Evolutionary conservation across 805 yeast species (phyloP), one percentile per base, ranked within the genome.

Genomic region (Yarrowia sp.): DNA sequence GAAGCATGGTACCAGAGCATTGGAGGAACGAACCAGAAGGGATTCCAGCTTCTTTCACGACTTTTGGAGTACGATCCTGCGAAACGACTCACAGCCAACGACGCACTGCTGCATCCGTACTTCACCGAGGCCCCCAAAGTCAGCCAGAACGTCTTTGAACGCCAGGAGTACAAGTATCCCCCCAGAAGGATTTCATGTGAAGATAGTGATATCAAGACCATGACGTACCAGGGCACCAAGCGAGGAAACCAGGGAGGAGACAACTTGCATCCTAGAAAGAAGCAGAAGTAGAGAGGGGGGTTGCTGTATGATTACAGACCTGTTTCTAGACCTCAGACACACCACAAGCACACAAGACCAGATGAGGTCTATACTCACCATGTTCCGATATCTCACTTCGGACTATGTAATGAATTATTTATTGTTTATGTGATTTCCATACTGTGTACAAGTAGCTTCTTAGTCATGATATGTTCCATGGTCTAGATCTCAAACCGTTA

Each of bases 1-100:
- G 86, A 86, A 47, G 86, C 87, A 13, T 95, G 99, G 99, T 94
- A 89, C 76, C 90, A 88, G 70, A 82, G 91, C 1, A 86, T 90
- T 36, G 96, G 96, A 14, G 94, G 91, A 0, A 80, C 86, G 7
- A 90, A 89, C 74, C 85, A 84, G 68, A 82, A 82, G 71, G 92
- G 97, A 50, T 81, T 90, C 20, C 84, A 85, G 68, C 79, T 94
- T 34, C 78, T 94, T 34, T 79, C 84, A 43, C 84, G 84, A 49
- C 75, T 95, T 46, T 77, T 95, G 64, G 89, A 85, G 69, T 95
- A 92, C 76, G 97, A 95, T 74, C 98, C 99, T 0, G 82, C 87
- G 9, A 81, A 80, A 30, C 80, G 99, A 70, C 78, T 93, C 50
- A 90, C 94, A 30, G 97, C 98, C 0, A 83, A 84, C 55, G 86